Evolutionary conservation across 768 basidiomycete genomes (phyloP).

Genomic region (Plicaturopsis crispa): DNA sequence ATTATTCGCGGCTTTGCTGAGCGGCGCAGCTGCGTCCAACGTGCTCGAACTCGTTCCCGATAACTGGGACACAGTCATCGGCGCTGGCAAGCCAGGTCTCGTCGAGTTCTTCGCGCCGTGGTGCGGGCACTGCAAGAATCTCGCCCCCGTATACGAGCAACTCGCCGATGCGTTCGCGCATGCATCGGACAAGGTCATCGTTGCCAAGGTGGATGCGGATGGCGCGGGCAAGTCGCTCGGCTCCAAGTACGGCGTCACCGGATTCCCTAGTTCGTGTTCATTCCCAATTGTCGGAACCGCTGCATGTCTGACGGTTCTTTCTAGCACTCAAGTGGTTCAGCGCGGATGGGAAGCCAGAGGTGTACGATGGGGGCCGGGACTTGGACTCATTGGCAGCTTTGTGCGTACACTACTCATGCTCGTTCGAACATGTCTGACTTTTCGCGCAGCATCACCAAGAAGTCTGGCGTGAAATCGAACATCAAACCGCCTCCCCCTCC

Average conservation of each 20-base stretch:
- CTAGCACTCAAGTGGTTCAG: conserved; percentile 90
- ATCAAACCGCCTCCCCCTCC: conserved; percentile 82
- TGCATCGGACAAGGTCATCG: conserved; percentile 72
- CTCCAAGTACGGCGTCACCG: conserved; percentile 69
- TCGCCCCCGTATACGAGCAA: conserved; percentile 84
- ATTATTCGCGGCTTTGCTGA: conserved; percentile 49
- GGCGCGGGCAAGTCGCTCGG: conserved; percentile 76
- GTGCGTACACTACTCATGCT: conserved; percentile 35
- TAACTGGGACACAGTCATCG: conserved; percentile 72
- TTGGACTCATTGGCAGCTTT: conserved; percentile 68
- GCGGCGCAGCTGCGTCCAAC: conserved; percentile 63
- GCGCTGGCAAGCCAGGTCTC: conserved; percentile 73
- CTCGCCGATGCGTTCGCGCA: conserved; percentile 82
- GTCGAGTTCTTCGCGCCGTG: conserved; percentile 76
- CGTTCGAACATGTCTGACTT: background rate
- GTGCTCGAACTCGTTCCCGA: conserved; percentile 71
- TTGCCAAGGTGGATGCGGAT: conserved; percentile 93
- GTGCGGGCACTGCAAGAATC: conserved; percentile 86
- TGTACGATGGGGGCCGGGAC: conserved; percentile 76
- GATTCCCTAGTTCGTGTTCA: conserved; percentile 72
- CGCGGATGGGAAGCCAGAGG: conserved; percentile 53
- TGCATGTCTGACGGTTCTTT: background rate
- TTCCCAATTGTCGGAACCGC: background rate
- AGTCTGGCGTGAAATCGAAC: conserved; percentile 79
- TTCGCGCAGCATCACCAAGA: conserved; percentile 52